phyloP scores from a whole-genome alignment of 257 asterid species.

The Fraxinus pennsylvanica region DNA sequence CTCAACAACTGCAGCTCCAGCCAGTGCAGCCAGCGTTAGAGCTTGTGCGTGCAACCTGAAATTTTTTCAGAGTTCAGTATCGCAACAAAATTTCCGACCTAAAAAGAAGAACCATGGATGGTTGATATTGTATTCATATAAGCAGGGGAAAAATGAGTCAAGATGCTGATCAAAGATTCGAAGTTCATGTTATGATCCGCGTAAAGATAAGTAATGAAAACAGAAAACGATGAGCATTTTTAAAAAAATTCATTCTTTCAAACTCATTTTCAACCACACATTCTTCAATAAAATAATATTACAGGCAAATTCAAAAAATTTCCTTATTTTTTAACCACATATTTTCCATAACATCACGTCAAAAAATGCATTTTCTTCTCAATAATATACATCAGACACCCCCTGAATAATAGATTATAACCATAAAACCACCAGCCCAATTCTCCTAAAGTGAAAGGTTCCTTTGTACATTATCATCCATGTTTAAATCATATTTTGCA shows the following conservation, averaged over 20 bases:
- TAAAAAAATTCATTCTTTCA: too few relatives aligned
- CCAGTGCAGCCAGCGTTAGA: constrained; percentile 50
- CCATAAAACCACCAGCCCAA: neutral
- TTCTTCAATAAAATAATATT: too few relatives aligned
- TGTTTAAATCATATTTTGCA: neutral
- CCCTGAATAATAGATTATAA: neutral
- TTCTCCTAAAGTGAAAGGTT: neutral
- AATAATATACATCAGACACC: too few relatives aligned
- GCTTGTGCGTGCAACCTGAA: constrained; percentile 57
- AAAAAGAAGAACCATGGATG: neutral
- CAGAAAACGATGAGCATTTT: neutral
- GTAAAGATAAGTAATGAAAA: too few relatives aligned
- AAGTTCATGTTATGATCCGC: neutral
- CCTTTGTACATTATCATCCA: neutral
- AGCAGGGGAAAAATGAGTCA: neutral
- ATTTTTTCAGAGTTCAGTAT: neutral
- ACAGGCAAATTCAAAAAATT: too few relatives aligned
- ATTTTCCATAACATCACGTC: too few relatives aligned
- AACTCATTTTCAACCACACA: too few relatives aligned
- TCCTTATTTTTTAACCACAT: too few relatives aligned
- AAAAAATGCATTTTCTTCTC: too few relatives aligned
- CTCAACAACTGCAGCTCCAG: constrained; percentile 50
- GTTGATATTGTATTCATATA: neutral
- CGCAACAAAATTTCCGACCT: neutral
- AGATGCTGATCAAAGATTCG: neutral